Evolutionary conservation across 2,329 filamentous ascomycete genomes (phyloP), one percentile per base, ranked within the genome.

Genomic region (Aspergillus transmontanensis): DNA sequence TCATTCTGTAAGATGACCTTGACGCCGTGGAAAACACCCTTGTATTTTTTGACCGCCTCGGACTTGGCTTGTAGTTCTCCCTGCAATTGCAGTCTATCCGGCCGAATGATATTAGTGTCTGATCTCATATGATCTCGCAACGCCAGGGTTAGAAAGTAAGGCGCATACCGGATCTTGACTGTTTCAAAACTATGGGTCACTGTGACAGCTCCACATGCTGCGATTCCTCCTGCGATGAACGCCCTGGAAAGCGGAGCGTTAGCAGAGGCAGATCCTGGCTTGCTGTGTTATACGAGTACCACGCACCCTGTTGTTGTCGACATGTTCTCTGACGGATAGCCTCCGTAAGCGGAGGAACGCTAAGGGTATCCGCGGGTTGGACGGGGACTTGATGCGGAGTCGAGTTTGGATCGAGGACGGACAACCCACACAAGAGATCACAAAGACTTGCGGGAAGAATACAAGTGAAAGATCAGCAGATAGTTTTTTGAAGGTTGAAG

Each of bases 131-230:
- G 43, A 43, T 30, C 48, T 21, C 32, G 9, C 12, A 34, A 30
- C n/a, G 21, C 21, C 12, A 43, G 32, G 26, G 14, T 30, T 7
- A 36, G 30, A 16, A 43, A 48, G 51, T 16, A 34, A 55, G 51
- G 32, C 10, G 36, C 84, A 76, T 84, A 94, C 90, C 94, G 91
- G 76, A 98, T 98, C 87, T 99, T 99, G 78, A 99, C 93, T 14
- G 94, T 98, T 82, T 99, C 95, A 82, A 98, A 98, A 62, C 94
- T 94, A 80, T 99, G 95, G 57, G 95, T 98, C 69, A 96, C 94
- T 46, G 94, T 98, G 62, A 99, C 95, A 68, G 95, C 95, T 75
- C 95, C 95, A 81, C 94, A 98, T 69, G 95, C 95, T 76, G 95
- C 95, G 75, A 99, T 91, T 76, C 95, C 95, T 77, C 95, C 95